Percentiles rank a stretch among this genome's conserved stretches.
These are phyloP conservation scores for Neurospora sp. DNA, from an alignment of 495 filamentous ascomycete species.

Conservation along the genomic window DNA sequence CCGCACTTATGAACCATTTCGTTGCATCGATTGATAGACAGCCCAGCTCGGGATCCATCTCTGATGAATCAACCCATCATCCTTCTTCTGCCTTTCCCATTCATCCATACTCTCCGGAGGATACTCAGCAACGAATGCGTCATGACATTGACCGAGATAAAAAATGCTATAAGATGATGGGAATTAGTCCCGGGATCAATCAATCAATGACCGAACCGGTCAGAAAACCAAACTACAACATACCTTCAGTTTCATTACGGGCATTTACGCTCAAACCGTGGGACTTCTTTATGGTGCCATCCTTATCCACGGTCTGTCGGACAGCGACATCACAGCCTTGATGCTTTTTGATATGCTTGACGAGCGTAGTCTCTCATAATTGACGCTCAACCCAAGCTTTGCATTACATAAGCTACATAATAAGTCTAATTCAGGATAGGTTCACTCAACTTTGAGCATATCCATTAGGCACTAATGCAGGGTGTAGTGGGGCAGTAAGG, in stretches of 20 bases:
- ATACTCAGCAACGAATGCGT: not conserved
- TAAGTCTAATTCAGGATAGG: not conserved
- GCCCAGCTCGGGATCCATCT: not conserved
- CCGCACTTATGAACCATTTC: not conserved
- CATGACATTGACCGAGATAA: not conserved
- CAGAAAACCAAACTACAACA: not conserved
- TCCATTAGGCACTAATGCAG: not conserved
- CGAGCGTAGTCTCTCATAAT: too few species aligned
- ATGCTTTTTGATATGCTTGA: not conserved
- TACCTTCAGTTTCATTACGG: not conserved
- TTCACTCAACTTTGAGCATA: not conserved
- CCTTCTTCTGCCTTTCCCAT: not conserved
- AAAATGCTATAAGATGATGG: not conserved
- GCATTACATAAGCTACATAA: not conserved
- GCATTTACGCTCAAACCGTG: not conserved
- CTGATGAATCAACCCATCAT: not conserved
- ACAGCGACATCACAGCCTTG: not conserved
- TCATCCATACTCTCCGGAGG: not conserved
- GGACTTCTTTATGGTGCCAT: not conserved
- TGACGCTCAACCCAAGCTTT: too few species aligned
- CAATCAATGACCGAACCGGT: not conserved
- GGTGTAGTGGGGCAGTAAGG: too few species aligned
- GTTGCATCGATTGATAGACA: not conserved
- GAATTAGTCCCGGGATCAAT: not conserved
- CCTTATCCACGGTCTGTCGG: not conserved